Evolutionary conservation across 2,329 filamentous ascomycete genomes (phyloP).

Genomic region (Phaeosphaeria sp.): DNA sequence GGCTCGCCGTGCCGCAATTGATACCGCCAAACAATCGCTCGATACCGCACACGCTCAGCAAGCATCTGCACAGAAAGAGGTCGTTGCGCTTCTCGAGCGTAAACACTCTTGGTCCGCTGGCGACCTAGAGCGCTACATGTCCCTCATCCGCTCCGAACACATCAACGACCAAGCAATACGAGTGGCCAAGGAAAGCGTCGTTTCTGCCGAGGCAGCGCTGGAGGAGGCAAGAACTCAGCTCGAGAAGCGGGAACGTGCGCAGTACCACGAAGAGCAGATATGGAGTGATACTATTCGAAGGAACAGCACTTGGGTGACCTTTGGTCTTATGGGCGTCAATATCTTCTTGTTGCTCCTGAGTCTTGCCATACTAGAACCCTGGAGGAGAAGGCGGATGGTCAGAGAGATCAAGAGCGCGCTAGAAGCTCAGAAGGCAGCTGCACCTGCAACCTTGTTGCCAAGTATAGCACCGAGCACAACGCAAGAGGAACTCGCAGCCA

Average conservation of each 20-base stretch:
- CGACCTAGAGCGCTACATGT: slow-evolving; percentile 94
- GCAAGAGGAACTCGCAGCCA: slow-evolving; percentile 6
- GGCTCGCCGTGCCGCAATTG: slow-evolving; percentile 66
- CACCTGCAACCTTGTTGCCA: slow-evolving; percentile 3
- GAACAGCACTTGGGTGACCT: slow-evolving; percentile 98
- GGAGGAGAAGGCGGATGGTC: slow-evolving; percentile 82
- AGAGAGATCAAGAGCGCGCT: slow-evolving; percentile 65
- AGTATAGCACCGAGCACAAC: slow-evolving; percentile 6
- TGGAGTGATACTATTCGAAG: slow-evolving; percentile 97
- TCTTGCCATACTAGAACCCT: slow-evolving; percentile 90
- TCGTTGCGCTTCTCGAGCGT: slow-evolving; percentile 89
- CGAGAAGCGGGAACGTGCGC: slow-evolving; percentile 81
- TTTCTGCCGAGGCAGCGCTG: slow-evolving; percentile 77
- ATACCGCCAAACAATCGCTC: slow-evolving; percentile 75
- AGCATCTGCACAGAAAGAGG: slow-evolving; percentile 90
- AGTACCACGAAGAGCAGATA: slow-evolving; percentile 99
- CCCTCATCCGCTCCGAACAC: slow-evolving; percentile 90
- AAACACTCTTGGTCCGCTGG: slow-evolving; percentile 89
- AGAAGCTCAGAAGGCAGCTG: slow-evolving; percentile 38
- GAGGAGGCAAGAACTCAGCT: slow-evolving; percentile 78
- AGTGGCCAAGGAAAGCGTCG: slow-evolving; percentile 73
- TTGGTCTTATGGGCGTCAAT: slow-evolving; percentile 97
- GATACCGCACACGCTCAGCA: slow-evolving; percentile 83
- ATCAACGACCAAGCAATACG: slow-evolving; percentile 86
- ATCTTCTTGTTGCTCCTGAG: slow-evolving; percentile 85